Evolutionary conservation across 2,329 filamentous ascomycete genomes (phyloP).

Genomic region (Colletotrichum sojae): DNA sequence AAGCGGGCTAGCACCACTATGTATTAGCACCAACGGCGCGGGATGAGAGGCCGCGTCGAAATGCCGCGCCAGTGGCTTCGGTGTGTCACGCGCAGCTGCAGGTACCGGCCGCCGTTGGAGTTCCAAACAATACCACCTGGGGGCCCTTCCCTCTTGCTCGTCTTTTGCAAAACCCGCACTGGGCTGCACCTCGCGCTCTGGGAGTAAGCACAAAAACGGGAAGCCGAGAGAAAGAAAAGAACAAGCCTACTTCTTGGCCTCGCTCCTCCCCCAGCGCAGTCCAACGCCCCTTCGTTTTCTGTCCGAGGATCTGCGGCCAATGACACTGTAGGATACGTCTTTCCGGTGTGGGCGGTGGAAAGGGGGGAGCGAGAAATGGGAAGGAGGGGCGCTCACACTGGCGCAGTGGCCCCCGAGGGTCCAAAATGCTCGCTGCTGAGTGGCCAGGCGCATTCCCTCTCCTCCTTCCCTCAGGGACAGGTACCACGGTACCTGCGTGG

Average conservation of each 20-base stretch:
- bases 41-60: slow-evolving; percentile 6
- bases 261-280: background rate
- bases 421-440: slow-evolving; percentile 3
- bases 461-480: slow-evolving; percentile 13
- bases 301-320: slow-evolving; percentile 32
- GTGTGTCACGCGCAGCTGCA: slow-evolving; percentile 36
- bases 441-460: slow-evolving; percentile 11
- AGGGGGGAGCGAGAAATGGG: slow-evolving; percentile 5
- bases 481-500: slow-evolving; percentile 12
- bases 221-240: slow-evolving; percentile 8
- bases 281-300: slow-evolving; percentile 15
- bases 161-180: background rate
- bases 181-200: background rate
- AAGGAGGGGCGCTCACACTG: background rate
- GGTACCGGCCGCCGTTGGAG: slow-evolving; percentile 23
- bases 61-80: slow-evolving; percentile 34
- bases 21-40: too few species aligned
- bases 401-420: background rate
- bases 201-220: background rate
- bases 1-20: slow-evolving; percentile 30
- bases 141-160: background rate
- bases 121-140: slow-evolving; percentile 1
- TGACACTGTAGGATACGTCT: slow-evolving; percentile 9
- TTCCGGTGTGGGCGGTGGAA: slow-evolving; percentile 7
- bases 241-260: too few species aligned